Conservation (phyloP, 2,329 filamentous ascomycete species). For the Salinomyces thailandicus region DNA sequence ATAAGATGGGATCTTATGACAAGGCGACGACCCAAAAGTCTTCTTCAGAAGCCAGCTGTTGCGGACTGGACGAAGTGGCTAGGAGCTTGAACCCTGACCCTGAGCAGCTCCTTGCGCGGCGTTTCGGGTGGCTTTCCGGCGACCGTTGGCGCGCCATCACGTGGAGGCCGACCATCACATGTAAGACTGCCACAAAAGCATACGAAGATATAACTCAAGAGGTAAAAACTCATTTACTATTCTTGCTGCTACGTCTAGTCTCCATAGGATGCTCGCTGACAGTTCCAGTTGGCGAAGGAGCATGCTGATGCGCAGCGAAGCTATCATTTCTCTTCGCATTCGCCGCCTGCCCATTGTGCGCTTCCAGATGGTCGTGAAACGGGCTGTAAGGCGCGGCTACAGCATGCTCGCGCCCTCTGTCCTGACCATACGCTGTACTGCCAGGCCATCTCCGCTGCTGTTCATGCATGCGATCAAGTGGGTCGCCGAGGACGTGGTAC, state of each 20-base stretch:
- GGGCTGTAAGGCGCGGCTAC: constrained; percentile 51
- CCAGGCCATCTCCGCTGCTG: constrained; percentile 61
- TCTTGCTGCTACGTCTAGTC: constrained; percentile 9
- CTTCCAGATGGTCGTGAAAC: constrained; percentile 40
- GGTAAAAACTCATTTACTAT: neutral
- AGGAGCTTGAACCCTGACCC: too few relatives aligned
- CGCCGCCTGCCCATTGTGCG: constrained; percentile 5
- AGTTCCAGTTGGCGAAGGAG: constrained; percentile 10
- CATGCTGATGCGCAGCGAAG: constrained; percentile 1
- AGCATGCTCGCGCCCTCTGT: constrained; percentile 36
- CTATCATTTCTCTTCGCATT: constrained; percentile 15
- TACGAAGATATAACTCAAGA: too few relatives aligned
- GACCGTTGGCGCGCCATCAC: too few relatives aligned
- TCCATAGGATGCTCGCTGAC: constrained; percentile 22
- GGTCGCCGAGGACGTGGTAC: constrained; percentile 79
- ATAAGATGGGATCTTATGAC: neutral
- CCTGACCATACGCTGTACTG: constrained; percentile 10
- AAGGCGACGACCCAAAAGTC: neutral
- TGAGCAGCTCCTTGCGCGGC: too few relatives aligned
- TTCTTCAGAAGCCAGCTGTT: neutral
- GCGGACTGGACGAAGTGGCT: too few relatives aligned
- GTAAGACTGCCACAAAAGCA: too few relatives aligned
- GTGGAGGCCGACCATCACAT: too few relatives aligned
- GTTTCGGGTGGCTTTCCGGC: too few relatives aligned
- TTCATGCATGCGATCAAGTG: constrained; percentile 72